These are phyloP conservation scores for Cladosporium sp. DNA, from an alignment of 2,329 filamentous ascomycete genomes.

Conservation along the genomic window DNA sequence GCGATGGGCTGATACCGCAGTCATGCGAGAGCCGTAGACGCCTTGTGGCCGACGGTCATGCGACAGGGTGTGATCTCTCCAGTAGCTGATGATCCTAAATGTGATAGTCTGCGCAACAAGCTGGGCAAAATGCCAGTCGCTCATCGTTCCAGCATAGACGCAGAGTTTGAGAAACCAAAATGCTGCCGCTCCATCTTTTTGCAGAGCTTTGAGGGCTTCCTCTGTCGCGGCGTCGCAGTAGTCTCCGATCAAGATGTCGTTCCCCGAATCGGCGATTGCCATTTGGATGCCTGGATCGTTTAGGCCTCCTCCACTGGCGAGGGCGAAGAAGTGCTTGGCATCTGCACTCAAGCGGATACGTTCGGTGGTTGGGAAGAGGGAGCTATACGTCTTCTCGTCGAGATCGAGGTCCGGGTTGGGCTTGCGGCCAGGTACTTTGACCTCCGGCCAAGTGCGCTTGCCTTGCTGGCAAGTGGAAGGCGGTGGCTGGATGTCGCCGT, in stretches of 20 bases:
- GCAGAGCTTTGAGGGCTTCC: neutral
- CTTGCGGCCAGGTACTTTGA: neutral
- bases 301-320: neutral
- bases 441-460: neutral
- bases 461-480: neutral
- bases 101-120: slow-evolving; percentile 8
- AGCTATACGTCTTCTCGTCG: neutral
- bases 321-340: slow-evolving; percentile 10
- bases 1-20: neutral
- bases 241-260: slow-evolving; percentile 12
- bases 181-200: slow-evolving; percentile 6
- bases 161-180: slow-evolving; percentile 9
- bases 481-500: neutral
- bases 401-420: neutral
- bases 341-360: slow-evolving; percentile 7
- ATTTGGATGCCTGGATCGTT: slow-evolving; percentile 6
- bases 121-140: slow-evolving; percentile 8
- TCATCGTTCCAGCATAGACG: slow-evolving; percentile 5
- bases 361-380: slow-evolving; percentile 1
- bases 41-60: neutral
- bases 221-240: slow-evolving; percentile 10
- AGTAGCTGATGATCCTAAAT: slow-evolving; percentile 7
- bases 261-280: slow-evolving; percentile 12
- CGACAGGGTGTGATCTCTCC: slow-evolving; percentile 7
- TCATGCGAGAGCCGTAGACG: slow-evolving; percentile 10